phyloP scores from a whole-genome alignment of 2,329 filamentous ascomycete genomes.

The Monosporascus sp. region DNA sequence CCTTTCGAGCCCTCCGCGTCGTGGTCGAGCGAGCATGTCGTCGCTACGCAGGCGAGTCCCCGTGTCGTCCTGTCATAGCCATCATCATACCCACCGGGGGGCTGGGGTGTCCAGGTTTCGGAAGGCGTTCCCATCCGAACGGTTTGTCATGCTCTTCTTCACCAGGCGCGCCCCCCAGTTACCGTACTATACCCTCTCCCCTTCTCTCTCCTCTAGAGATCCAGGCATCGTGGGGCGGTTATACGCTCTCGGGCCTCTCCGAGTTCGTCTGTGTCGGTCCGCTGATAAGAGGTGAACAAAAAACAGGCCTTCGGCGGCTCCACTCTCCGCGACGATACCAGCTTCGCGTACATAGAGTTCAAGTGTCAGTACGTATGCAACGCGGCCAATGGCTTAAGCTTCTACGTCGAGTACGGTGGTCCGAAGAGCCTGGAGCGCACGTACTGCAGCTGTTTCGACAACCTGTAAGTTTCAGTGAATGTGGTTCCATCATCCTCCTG shows the following conservation, averaged over 20 bases:
- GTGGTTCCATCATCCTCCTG: background rate
- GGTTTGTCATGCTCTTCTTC: too few relatives aligned
- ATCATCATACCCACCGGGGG: too few relatives aligned
- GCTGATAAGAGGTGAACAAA: background rate
- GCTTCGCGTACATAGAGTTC: conserved; percentile 27
- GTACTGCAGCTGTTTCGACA: conserved; percentile 20
- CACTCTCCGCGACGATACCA: conserved; percentile 15
- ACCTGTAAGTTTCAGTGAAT: conserved; percentile 17
- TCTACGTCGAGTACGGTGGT: conserved; percentile 22
- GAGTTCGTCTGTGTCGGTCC: background rate
- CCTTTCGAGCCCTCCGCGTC: conserved; percentile 20
- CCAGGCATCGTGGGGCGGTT: too few relatives aligned
- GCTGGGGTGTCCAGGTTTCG: too few relatives aligned
- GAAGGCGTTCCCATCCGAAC: too few relatives aligned
- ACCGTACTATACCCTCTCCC: too few relatives aligned
- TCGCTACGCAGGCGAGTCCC: conserved; percentile 20
- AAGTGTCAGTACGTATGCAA: conserved; percentile 29
- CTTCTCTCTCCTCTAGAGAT: too few relatives aligned
- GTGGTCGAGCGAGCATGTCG: conserved; percentile 21
- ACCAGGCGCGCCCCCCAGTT: too few relatives aligned
- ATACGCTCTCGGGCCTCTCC: too few relatives aligned
- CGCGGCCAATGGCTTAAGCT: conserved; percentile 15
- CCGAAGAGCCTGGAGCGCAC: conserved; percentile 10
- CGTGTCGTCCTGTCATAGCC: too few relatives aligned
- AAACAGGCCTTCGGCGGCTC: conserved; percentile 25